These are phyloP conservation scores for Saururus chinensis DNA, from an alignment of 164 flowering plant genomes.

Conservation along the genomic window DNA sequence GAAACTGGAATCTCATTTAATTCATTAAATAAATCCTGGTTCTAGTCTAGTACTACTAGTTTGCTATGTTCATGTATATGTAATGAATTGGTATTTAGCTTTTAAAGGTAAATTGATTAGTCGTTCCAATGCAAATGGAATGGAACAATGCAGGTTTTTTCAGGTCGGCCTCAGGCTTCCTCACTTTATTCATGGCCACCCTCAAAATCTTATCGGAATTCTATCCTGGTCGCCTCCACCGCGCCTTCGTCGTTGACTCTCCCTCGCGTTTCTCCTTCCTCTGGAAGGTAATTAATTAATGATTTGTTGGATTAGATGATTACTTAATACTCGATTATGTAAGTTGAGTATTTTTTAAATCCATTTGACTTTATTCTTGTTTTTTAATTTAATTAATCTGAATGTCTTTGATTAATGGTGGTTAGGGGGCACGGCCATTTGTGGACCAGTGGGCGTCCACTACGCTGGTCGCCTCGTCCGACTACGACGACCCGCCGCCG, in stretches of 20 bases:
- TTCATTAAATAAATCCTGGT: too few species aligned
- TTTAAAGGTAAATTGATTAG: too few species aligned
- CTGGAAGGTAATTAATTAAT: conserved; percentile 71
- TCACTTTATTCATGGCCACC: conserved; percentile 66
- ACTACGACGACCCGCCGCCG: conserved; percentile 50
- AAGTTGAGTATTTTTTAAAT: too few species aligned
- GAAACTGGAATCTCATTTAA: not conserved
- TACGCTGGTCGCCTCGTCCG: conserved; percentile 58
- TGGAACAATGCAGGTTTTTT: conserved; percentile 71
- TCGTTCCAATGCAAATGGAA: not conserved
- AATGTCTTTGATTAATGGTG: too few species aligned
- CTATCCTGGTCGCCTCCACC: conserved; percentile 74
- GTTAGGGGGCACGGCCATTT: conserved; percentile 87
- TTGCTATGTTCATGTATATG: too few species aligned
- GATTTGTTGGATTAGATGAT: too few species aligned
- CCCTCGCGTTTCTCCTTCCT: conserved; percentile 87
- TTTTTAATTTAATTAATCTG: not conserved
- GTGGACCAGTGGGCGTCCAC: conserved; percentile 64
- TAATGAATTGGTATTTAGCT: too few species aligned
- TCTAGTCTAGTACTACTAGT: too few species aligned
- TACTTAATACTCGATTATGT: too few species aligned
- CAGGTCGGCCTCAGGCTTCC: conserved; percentile 95
- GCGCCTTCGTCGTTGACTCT: conserved; percentile 85
- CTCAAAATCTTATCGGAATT: conserved; percentile 72
- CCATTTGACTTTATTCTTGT: too few species aligned